Base-by-base conservation (phyloP, 2,329 filamentous ascomycete species). In the Nothophoma quercina region DNA sequence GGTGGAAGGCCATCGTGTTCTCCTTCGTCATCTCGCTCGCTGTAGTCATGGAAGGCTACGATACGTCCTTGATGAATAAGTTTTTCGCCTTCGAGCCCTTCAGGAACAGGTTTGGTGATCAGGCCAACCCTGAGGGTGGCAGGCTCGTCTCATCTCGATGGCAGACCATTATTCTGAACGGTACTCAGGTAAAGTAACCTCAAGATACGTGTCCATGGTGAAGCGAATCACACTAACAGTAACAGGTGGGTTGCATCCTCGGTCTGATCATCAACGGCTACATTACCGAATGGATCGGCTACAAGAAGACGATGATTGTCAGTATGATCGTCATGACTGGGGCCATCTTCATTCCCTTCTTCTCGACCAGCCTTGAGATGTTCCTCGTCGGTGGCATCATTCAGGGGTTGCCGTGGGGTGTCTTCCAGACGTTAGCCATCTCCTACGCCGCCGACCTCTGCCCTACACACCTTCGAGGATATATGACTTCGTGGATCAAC, bases 11-110 rank as follows among this genome's bases (percentile, higher is more conserved):
- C 16, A 87, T 95, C 49, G 81, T 79, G 13, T 96, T 90, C 89
- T 91, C 87, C 65, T 69, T 95, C 41, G 78, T 95, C 58, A 91
- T 96, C 71, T 93, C 89, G 9, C 91, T 89, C 0, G 91, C 88
- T 70, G 93, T 96, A 68, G 85, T 85, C 62, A 96, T 96, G 91
- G 91, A 96, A 73, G 91, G 90, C 13, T 95, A 91, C 76, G 90
- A 96, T 69, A 81, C 93, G 51, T 86, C 83, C 63, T 78, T 95
- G 50, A 86, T 93, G 72, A 90, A 88, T 78, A 91, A 91, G 73
- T 90, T 93, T 66, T 91, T 84, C 57, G 77, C 68, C 19, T 76
- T 76, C 43, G 68, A 70, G 12, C 65, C 71, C 4, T 79, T 79
- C 69, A 70, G 75, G 38, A 59, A 68, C 43, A 68, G 66, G 30